phyloP scores from a whole-genome alignment of 768 basidiomycete species.

The Mycena sanguinolenta region DNA sequence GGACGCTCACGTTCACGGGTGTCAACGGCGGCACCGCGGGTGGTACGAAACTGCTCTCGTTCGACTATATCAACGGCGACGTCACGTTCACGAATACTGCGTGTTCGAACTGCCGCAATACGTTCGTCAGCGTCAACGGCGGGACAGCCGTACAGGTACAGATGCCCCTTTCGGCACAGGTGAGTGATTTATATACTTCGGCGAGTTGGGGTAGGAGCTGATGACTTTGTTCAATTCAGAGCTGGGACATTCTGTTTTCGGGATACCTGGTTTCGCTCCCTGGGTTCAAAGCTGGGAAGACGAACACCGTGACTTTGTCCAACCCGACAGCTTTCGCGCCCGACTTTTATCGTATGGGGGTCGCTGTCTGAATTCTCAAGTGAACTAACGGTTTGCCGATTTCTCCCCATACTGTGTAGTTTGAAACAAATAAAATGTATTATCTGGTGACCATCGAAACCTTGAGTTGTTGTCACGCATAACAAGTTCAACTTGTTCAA shows the following conservation, averaged over 20 bases:
- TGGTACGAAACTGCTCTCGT: conserved; percentile 57
- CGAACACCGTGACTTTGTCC: conserved; percentile 59
- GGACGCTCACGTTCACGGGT: conserved; percentile 56
- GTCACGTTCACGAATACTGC: conserved; percentile 56
- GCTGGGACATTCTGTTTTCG: conserved; percentile 58
- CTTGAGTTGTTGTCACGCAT: too few relatives aligned
- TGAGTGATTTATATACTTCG: conserved; percentile 39
- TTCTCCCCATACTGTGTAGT: too few relatives aligned
- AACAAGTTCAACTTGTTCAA: too few relatives aligned
- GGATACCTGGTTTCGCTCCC: conserved; percentile 57
- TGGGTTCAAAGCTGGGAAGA: conserved; percentile 60
- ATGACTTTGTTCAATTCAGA: conserved; percentile 43
- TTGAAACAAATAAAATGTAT: too few relatives aligned
- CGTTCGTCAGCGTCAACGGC: conserved; percentile 61
- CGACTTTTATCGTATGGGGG: conserved; percentile 58
- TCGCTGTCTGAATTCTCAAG: conserved; percentile 41
- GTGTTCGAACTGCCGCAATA: conserved; percentile 64
- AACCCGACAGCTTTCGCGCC: conserved; percentile 58
- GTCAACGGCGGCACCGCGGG: conserved; percentile 58
- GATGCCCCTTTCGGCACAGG: conserved; percentile 64
- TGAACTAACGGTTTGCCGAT: background rate
- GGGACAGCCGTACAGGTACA: conserved; percentile 57
- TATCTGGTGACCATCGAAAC: too few relatives aligned
- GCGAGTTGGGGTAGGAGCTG: background rate
- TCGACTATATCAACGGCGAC: conserved; percentile 65